phyloP scores from a whole-genome alignment of 371 early-diverging fungal genomes.

The Rhizomucor pusillus region DNA sequence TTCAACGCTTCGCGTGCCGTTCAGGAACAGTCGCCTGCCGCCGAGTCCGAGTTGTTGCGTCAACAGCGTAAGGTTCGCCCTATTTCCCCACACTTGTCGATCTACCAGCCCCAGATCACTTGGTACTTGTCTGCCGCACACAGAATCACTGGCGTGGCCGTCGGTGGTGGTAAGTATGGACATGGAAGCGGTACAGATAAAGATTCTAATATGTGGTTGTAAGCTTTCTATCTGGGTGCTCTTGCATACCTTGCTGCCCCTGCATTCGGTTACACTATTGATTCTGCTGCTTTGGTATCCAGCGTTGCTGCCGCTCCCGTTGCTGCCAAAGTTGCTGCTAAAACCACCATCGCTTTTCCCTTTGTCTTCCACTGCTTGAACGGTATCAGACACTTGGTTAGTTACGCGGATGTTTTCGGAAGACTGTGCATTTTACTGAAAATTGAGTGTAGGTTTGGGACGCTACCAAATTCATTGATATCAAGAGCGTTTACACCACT shows the following conservation, averaged over 20 bases:
- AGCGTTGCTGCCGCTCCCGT: constrained; percentile 43
- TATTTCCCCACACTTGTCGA: constrained; percentile 77
- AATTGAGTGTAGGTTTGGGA: constrained; percentile 75
- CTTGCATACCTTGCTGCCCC: constrained; percentile 60
- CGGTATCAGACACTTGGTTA: constrained; percentile 88
- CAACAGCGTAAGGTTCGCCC: constrained; percentile 78
- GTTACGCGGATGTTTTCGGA: constrained; percentile 4
- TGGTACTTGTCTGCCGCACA: constrained; percentile 77
- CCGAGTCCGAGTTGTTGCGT: constrained; percentile 52
- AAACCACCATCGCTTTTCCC: constrained; percentile 61
- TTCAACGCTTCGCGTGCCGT: constrained; percentile 34
- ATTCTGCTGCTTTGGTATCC: constrained; percentile 62
- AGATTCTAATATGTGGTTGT: background rate
- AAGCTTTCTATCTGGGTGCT: constrained; percentile 70
- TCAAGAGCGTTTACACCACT: constrained; percentile 79
- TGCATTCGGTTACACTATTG: constrained; percentile 54
- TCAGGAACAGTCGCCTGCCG: constrained; percentile 41
- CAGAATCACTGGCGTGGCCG: constrained; percentile 78
- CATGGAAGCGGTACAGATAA: background rate
- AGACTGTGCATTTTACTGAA: too few relatives aligned
- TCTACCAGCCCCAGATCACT: constrained; percentile 90
- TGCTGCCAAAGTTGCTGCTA: constrained; percentile 40
- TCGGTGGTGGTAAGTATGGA: constrained; percentile 69
- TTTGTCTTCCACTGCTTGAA: constrained; percentile 85
- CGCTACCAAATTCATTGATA: constrained; percentile 59